These are phyloP conservation scores for Metahyphopichia silvanorum DNA, from an alignment of 805 yeast species.

Conservation along the genomic window DNA sequence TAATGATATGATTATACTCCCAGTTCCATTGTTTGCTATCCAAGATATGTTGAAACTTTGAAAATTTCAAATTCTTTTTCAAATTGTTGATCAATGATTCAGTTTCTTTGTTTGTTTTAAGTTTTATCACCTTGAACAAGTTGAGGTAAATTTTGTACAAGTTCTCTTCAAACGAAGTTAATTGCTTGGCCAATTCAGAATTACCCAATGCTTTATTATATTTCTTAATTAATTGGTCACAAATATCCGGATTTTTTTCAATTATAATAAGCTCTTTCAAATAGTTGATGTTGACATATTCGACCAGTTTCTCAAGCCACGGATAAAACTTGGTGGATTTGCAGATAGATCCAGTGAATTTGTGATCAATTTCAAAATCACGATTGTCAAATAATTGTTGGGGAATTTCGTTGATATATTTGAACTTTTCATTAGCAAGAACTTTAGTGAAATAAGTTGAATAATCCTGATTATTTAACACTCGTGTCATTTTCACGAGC, in stretches of 20 bases:
- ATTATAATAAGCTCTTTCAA: constrained; percentile 40
- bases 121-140: constrained; percentile 22
- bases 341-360: constrained; percentile 17
- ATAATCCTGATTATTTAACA: constrained; percentile 30
- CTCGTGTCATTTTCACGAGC: constrained; percentile 29
- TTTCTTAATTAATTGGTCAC: constrained; percentile 18
- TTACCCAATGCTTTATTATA: constrained; percentile 23
- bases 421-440: constrained; percentile 10
- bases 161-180: constrained; percentile 23
- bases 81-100: constrained; percentile 24
- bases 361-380: constrained; percentile 55
- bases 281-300: constrained; percentile 33
- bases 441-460: constrained; percentile 21
- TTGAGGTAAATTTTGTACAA: constrained; percentile 23
- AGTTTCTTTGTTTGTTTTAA: constrained; percentile 16
- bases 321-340: neutral
- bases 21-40: constrained; percentile 7
- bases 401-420: constrained; percentile 8
- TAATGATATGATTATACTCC: constrained; percentile 16
- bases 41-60: constrained; percentile 12
- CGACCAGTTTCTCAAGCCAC: constrained; percentile 10
- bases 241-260: constrained; percentile 22
- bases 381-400: constrained; percentile 49
- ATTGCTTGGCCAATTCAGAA: constrained; percentile 5
- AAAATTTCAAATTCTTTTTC: constrained; percentile 27